Percentiles rank a stretch among this genome's conserved stretches.
Conservation (phyloP, 2,329 filamentous ascomycete genomes). For the Neoscytalidium dimidiatum region DNA sequence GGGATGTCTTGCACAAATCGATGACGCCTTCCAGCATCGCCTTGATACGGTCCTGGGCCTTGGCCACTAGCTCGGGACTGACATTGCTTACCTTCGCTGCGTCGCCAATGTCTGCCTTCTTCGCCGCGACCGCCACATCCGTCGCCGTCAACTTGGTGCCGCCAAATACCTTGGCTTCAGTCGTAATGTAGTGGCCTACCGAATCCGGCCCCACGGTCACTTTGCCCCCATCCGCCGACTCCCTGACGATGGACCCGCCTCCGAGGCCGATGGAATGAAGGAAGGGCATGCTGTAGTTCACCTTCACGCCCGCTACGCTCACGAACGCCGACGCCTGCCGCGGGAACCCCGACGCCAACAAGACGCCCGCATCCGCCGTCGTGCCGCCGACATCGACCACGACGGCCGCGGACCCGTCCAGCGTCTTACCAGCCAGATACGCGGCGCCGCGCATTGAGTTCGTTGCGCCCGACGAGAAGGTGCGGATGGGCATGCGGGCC, state of each 20-base stretch:
- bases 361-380: slow-evolving; percentile 63
- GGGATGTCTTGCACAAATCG: slow-evolving; percentile 65
- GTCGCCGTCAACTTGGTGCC: slow-evolving; percentile 61
- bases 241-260: slow-evolving; percentile 58
- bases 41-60: slow-evolving; percentile 44
- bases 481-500: slow-evolving; percentile 51
- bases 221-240: slow-evolving; percentile 31
- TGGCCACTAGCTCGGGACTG: slow-evolving; percentile 23
- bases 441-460: slow-evolving; percentile 57
- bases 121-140: slow-evolving; percentile 51
- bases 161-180: slow-evolving; percentile 59
- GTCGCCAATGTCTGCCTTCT: slow-evolving; percentile 47
- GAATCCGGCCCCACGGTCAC: slow-evolving; percentile 61
- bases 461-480: slow-evolving; percentile 54
- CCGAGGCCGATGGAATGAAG: slow-evolving; percentile 55
- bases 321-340: slow-evolving; percentile 64
- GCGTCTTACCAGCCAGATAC: slow-evolving; percentile 36
- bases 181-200: slow-evolving; percentile 59
- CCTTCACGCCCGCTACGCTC: slow-evolving; percentile 62
- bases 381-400: slow-evolving; percentile 70
- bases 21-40: slow-evolving; percentile 58
- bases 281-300: slow-evolving; percentile 45
- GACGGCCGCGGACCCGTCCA: slow-evolving; percentile 4
- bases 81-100: slow-evolving; percentile 36
- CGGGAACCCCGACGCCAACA: slow-evolving; percentile 64